Base-by-base conservation (phyloP, 2,329 filamentous ascomycete species). In the Talaromyces sp. region DNA sequence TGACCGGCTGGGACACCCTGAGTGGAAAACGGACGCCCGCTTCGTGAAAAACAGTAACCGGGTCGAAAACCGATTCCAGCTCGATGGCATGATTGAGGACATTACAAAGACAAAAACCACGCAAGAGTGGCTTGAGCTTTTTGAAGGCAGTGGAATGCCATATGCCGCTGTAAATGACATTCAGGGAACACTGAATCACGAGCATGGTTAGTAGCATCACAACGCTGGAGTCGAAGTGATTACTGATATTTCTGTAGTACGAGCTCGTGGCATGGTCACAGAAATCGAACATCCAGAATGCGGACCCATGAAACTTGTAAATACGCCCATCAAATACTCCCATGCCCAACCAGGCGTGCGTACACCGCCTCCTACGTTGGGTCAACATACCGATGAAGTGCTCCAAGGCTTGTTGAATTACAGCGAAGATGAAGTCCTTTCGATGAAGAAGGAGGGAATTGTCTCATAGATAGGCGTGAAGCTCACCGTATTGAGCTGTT, bases 151-250 rank as follows among this genome's bases (percentile, higher is more conserved):
- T 66, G 95, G 95, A 5, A 89, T 99, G 89, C 95, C 95, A 0
- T 99, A 95, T 73, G 91, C 94, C 0, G 92, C 94, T 1, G 90
- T 99, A 70, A 99, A 98, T 74, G 94, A 99, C 73, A 88, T 99
- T 8, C 90, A 95, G 76, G 86, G 84, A 22, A 92, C 95, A 0
- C 81, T 99, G 61, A 89, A 90, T 67, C 93, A 97, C 74, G 86
- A 89, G 67, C 95, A 99, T 78, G 92, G 92, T 80, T 82, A 80
- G 80, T 75, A 35, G 52, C 22, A 33, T 13, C 61, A 33, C 11
- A 13, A 22, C 35, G 33, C 24, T 63, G 31, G 14, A 27, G 19
- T 16, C 3, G 24, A 33, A 13, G 6, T 45, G 6, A 9, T 27
- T 41, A 45, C 43, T 27, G 3, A 22, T 19, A 6, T 27, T 59